These are phyloP conservation scores for Cicer judaicum DNA, from an alignment of 306 rosid species.

Conservation along the genomic window DNA sequence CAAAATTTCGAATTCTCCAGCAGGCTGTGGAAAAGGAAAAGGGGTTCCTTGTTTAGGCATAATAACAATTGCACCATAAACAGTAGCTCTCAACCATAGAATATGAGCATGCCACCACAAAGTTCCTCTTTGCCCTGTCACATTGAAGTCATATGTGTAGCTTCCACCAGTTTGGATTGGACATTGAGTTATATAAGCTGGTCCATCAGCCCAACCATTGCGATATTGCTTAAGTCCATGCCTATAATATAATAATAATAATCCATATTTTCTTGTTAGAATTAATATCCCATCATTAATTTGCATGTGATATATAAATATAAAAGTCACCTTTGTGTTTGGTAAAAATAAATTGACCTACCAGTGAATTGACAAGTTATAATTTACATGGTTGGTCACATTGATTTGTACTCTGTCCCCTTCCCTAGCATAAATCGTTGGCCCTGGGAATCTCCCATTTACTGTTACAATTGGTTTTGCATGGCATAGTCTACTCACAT, in stretches of 20 bases:
- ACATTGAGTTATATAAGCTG: constrained; percentile 82
- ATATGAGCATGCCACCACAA: constrained; percentile 95
- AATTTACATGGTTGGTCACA: constrained; percentile 80
- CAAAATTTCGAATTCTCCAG: constrained; percentile 61
- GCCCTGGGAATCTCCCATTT: constrained; percentile 82
- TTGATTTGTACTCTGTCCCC: constrained; percentile 76
- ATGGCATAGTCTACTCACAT: constrained; percentile 84
- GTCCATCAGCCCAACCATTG: constrained; percentile 89
- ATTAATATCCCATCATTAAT: neutral
- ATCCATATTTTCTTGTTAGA: constrained; percentile 16
- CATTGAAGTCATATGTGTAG: constrained; percentile 79
- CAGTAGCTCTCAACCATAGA: constrained; percentile 86
- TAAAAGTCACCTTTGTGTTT: neutral
- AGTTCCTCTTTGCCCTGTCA: constrained; percentile 83
- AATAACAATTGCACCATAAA: constrained; percentile 83
- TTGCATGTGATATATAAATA: neutral
- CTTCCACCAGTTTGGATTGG: constrained; percentile 71
- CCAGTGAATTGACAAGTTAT: constrained; percentile 87
- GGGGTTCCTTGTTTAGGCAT: constrained; percentile 74
- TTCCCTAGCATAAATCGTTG: constrained; percentile 74
- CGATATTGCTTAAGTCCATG: constrained; percentile 81
- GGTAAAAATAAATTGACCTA: constrained; percentile 41
- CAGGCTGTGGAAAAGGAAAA: constrained; percentile 76
- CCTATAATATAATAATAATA: constrained; percentile 47
- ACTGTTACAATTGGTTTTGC: constrained; percentile 86